phyloP scores from a whole-genome alignment of 768 basidiomycete species.

The Podaxis sp. region DNA sequence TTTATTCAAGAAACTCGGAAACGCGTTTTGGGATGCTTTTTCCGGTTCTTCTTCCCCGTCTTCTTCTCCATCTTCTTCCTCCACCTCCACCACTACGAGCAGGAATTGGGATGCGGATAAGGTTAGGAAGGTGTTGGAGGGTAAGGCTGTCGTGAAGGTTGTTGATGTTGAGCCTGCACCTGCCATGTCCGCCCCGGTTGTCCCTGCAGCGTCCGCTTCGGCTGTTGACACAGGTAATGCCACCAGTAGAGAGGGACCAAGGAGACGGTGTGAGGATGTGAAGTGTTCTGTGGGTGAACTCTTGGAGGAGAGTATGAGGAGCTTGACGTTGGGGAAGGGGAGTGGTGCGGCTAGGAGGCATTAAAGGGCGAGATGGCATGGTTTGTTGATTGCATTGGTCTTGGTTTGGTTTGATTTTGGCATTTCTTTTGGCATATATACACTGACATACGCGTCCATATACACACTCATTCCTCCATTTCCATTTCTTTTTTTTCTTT shows the following conservation, averaged over 20 bases:
- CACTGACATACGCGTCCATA: background rate
- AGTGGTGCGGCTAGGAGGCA: slow-evolving; percentile 16
- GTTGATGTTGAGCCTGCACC: slow-evolving; percentile 66
- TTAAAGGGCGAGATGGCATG: background rate
- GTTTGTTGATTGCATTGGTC: background rate
- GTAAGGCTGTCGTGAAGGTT: slow-evolving; percentile 75
- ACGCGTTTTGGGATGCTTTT: slow-evolving; percentile 90
- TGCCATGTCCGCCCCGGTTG: slow-evolving; percentile 14
- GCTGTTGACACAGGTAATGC: background rate
- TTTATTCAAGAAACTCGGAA: slow-evolving; percentile 63
- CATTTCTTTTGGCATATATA: background rate
- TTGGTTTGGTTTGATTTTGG: background rate
- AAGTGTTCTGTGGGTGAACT: slow-evolving; percentile 31
- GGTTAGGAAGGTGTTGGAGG: slow-evolving; percentile 78
- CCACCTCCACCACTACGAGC: slow-evolving; percentile 20
- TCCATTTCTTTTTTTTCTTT: slow-evolving; percentile 1
- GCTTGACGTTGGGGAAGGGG: slow-evolving; percentile 61
- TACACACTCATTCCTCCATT: slow-evolving; percentile 16
- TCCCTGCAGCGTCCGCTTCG: slow-evolving; percentile 12
- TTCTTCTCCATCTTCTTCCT: slow-evolving; percentile 25
- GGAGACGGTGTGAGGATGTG: slow-evolving; percentile 16
- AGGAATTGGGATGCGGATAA: slow-evolving; percentile 67
- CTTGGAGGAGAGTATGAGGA: slow-evolving; percentile 70
- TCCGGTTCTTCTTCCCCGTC: slow-evolving; percentile 43
- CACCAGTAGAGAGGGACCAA: background rate